A percentile compares a stretch with the other conserved stretches of the same genome.
Conservation (phyloP, 2,329 filamentous ascomycete genomes). For the Scortechinia acanthostroma region DNA sequence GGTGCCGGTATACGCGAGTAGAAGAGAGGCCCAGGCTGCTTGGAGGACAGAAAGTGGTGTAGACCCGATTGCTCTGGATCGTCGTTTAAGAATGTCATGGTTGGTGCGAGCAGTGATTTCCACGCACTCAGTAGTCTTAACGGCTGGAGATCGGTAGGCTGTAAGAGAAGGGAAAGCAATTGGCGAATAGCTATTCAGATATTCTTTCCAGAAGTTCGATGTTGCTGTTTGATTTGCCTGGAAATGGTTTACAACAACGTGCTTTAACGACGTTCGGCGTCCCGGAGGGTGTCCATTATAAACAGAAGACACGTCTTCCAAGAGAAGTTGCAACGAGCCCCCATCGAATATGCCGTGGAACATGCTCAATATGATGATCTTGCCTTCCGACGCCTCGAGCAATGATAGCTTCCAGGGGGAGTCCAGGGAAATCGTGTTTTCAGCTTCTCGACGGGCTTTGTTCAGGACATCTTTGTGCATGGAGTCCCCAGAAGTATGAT, state of each 20-base stretch:
- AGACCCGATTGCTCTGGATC: constrained; percentile 11
- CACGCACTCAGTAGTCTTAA: constrained; percentile 8
- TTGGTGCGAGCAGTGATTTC: constrained; percentile 11
- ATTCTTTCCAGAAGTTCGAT: constrained; percentile 11
- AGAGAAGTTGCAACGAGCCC: constrained; percentile 19
- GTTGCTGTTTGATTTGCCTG: constrained; percentile 10
- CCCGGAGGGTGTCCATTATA: constrained; percentile 7
- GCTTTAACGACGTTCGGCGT: constrained; percentile 11
- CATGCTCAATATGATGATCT: constrained; percentile 17
- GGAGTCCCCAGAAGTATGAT: constrained; percentile 7
- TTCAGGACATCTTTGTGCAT: constrained; percentile 11
- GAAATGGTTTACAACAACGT: constrained; percentile 15
- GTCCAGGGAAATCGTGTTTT: constrained; percentile 10
- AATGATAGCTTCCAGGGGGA: constrained; percentile 13
- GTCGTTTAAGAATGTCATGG: constrained; percentile 9
- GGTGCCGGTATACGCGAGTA: constrained; percentile 18
- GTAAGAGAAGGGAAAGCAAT: constrained; percentile 14
- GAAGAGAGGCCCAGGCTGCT: constrained; percentile 22
- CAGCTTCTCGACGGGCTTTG: constrained; percentile 9
- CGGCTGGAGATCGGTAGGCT: constrained; percentile 7
- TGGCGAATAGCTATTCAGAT: constrained; percentile 10
- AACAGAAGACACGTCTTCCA: constrained; percentile 16
- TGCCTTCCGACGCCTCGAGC: constrained; percentile 4
- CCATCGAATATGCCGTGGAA: constrained; percentile 26
- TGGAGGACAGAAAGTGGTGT: constrained; percentile 23